Evolutionary conservation across 108 stramenopile species (phyloP), one percentile per base, ranked within the genome.

Genomic region (Nitzschia sp.): DNA sequence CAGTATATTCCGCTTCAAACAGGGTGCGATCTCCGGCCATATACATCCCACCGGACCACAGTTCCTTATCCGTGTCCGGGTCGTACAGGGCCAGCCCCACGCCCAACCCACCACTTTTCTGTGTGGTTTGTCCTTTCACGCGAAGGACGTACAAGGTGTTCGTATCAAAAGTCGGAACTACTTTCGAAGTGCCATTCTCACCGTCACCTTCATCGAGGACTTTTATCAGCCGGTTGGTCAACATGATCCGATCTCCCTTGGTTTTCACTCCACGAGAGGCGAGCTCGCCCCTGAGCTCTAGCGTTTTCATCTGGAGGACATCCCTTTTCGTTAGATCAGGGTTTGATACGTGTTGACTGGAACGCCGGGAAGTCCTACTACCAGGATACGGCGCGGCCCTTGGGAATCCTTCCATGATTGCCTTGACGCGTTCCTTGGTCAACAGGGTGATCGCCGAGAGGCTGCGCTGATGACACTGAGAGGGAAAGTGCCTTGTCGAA

Each of bases 1-100:
- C 69, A 16, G 50, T 58, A 33, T 85, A 85, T 73, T 90, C 89
- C 36, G 89, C 89, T 54, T 87, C 80, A 58, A 87, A 76, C 22
- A 71, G 72, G n/a, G 82, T 83, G 15, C 60, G 9, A 3, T 58
- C 63, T n/a, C 76, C 72, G 23, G 77, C 70, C 36, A 83, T 27
- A 52, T 76, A 85, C 17, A 76, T 71, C 17, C 50, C 55, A 31
- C 78, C 85, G 29, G 69, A 71, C 82, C 85, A 85, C 2, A 90
- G 34, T 54, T 80, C 81, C 15, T 60, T 31, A 11, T 83, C 81
- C 27, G 50, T 67, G 2, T 58, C 53, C 25, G 73, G 55, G 55
- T 86, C 82, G 62, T 88, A 83, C 29, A 85, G 58, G 0, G 78
- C 79, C 50, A 85, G 77, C 27, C 88, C 88, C 5, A 82, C 56